Conservation (phyloP, 345 rosid species). For the Psidium guajava region DNA sequence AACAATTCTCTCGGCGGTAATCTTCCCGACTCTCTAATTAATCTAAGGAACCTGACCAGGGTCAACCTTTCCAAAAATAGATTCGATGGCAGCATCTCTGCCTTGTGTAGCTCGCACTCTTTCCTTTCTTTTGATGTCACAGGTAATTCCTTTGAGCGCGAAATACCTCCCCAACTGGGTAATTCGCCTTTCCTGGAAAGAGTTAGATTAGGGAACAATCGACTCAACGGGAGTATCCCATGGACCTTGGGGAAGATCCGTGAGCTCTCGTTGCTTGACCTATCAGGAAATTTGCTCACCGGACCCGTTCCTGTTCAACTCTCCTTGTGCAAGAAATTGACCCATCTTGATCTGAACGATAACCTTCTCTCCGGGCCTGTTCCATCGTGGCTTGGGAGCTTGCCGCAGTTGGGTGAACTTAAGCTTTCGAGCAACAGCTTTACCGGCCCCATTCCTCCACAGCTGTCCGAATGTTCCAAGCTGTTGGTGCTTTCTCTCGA, state of each 20-base stretch:
- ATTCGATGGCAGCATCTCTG: slow-evolving; percentile 59
- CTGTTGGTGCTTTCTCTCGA: slow-evolving; percentile 65
- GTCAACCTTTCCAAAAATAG: slow-evolving; percentile 69
- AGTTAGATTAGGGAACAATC: slow-evolving; percentile 70
- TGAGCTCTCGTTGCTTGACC: slow-evolving; percentile 51
- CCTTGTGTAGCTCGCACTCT: slow-evolving; percentile 48
- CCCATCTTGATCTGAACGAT: slow-evolving; percentile 76
- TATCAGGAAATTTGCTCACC: slow-evolving; percentile 61
- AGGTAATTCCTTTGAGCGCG: slow-evolving; percentile 46
- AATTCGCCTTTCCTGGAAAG: slow-evolving; percentile 74
- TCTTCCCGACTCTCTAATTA: slow-evolving; percentile 51
- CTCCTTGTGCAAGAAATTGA: slow-evolving; percentile 54
- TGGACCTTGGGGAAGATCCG: slow-evolving; percentile 68
- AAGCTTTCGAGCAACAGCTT: slow-evolving; percentile 71
- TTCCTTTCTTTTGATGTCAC: slow-evolving; percentile 86
- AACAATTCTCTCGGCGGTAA: slow-evolving; percentile 77
- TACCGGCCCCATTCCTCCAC: slow-evolving; percentile 45
- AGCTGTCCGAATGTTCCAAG: slow-evolving; percentile 61
- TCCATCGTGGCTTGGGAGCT: slow-evolving; percentile 72
- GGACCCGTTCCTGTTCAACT: slow-evolving; percentile 65
- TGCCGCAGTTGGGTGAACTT: slow-evolving; percentile 61
- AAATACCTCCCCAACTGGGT: slow-evolving; percentile 62
- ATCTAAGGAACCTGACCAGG: slow-evolving; percentile 65
- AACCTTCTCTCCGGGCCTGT: slow-evolving; percentile 60
- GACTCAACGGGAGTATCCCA: slow-evolving; percentile 64